Percentiles rank a stretch among this genome's conserved stretches.
Conservation (phyloP, 352 stramenopile genomes). For the Phytophthora pluvialis region DNA sequence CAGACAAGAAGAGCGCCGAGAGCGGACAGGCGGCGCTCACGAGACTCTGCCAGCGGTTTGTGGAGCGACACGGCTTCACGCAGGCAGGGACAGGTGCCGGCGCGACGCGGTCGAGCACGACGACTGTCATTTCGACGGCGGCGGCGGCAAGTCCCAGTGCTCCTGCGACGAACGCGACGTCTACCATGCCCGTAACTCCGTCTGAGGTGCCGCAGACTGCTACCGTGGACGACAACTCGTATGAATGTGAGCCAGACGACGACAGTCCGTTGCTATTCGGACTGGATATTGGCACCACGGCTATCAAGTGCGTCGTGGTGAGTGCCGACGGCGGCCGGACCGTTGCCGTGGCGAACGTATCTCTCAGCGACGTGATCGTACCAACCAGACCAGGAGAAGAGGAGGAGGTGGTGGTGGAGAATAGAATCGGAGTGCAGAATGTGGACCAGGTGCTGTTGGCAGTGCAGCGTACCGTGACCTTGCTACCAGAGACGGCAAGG, state of each 20-base stretch:
- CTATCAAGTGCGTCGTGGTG: conserved; percentile 77
- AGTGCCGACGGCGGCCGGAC: conserved; percentile 32
- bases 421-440: conserved; percentile 43
- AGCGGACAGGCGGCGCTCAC: conserved; percentile 48
- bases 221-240: not conserved
- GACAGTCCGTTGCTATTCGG: conserved; percentile 49
- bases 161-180: not conserved
- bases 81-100: conserved; percentile 4
- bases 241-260: conserved; percentile 22
- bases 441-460: conserved; percentile 59
- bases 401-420: conserved; percentile 13
- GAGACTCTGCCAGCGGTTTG: conserved; percentile 48
- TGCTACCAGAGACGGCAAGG: conserved; percentile 38
- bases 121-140: not conserved
- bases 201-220: not conserved
- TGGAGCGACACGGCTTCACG: conserved; percentile 43
- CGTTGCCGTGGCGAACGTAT: conserved; percentile 43
- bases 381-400: conserved; percentile 12
- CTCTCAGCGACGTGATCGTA: conserved; percentile 43
- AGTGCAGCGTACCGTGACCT: conserved; percentile 41
- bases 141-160: not conserved
- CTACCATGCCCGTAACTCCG: not conserved
- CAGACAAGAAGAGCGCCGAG: conserved; percentile 50
- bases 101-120: not conserved
- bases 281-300: conserved; percentile 79